These are phyloP conservation scores for Colletotrichum simmondsii DNA, from an alignment of 2,329 filamentous ascomycete species.

Conservation along the genomic window DNA sequence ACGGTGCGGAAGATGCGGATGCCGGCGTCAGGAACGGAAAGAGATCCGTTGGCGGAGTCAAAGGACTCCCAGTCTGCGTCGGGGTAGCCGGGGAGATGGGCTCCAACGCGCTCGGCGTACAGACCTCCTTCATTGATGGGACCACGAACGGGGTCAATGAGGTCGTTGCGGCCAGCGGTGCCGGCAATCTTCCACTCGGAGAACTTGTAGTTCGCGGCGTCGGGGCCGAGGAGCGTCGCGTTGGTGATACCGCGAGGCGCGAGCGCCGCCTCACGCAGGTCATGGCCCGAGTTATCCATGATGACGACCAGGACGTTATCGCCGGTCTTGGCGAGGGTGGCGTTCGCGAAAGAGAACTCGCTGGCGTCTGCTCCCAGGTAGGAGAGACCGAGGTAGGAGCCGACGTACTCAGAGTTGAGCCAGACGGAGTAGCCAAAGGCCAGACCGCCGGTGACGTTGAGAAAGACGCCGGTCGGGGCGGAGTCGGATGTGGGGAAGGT, in stretches of 20 bases:
- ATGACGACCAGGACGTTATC: constrained; percentile 65
- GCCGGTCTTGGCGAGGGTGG: constrained; percentile 50
- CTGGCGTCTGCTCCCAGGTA: constrained; percentile 47
- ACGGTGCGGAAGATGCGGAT: constrained; percentile 67
- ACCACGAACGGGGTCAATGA: constrained; percentile 66
- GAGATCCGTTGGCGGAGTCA: constrained; percentile 42
- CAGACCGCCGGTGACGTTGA: constrained; percentile 63
- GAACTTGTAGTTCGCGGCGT: constrained; percentile 49
- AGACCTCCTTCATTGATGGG: constrained; percentile 68
- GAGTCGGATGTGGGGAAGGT: constrained; percentile 55
- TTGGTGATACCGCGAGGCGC: constrained; percentile 63
- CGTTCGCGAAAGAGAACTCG: constrained; percentile 62
- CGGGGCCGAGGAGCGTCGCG: constrained; percentile 57
- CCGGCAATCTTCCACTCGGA: constrained; percentile 68
- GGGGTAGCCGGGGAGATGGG: constrained; percentile 67
- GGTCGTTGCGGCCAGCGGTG: constrained; percentile 61
- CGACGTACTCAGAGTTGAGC: constrained; percentile 67
- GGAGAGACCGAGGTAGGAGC: constrained; percentile 64
- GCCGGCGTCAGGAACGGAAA: constrained; percentile 59
- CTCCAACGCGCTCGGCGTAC: constrained; percentile 66
- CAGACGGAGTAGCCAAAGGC: constrained; percentile 68
- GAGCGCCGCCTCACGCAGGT: constrained; percentile 59
- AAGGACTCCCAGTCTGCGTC: constrained; percentile 54
- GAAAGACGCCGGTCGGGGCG: constrained; percentile 54
- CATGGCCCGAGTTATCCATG: constrained; percentile 70